Evolutionary conservation across 2,329 filamentous ascomycete species (phyloP), one percentile per base, ranked within the genome.

Genomic region (Exophiala alcalophila): DNA sequence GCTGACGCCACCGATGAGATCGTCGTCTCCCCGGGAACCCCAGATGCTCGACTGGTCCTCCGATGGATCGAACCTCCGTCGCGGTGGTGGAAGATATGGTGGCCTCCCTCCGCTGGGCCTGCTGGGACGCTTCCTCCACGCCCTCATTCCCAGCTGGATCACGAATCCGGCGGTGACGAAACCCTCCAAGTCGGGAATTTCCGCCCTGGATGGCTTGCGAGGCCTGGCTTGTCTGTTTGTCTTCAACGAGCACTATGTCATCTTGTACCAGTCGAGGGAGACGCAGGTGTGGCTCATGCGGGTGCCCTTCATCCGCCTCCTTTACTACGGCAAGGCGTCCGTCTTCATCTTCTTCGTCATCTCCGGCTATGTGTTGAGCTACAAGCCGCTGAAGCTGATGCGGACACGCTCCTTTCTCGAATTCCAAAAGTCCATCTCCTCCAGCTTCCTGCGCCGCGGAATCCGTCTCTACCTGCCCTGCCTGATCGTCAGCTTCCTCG

Each of bases 261-360:
- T 46, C 21, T 41, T 36, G 27, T 50, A 43, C 24, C 44, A 47
- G 37, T 47, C 44, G 11, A n/a, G 27, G 11, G 21, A 32, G 4
- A 44, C 39, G 3, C 44, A 44, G 33, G 29, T 39, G 5, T 48
- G 39, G 39, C 26, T 48, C 23, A 44, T 39, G 39, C 23, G 44
- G 15, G 39, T 43, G 2, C 40, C 39, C 10, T 48, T 44, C 24
- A 48, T 44, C 24, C 44, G 44, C 5, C 44, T 47, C 10, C 15
- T 41, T 11, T 50, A 34, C 31, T 43, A 46, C 19, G 49, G 49
- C 26, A 38, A 41, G 26, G 46, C 47, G 14, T 29, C 35, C 6
- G 68, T 71, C 9, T 61, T 64, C 34, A 64, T 71, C 18, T 71
- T 72, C 57, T 72, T 72, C 51, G 64, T 71, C 24, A 64, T 72